Percentiles rank a stretch among this genome's conserved stretches.
Conservation (phyloP, 306 rosid species). For the barrel medic (Medicago truncatula) region MtrunA17r5.0-ANR NC_053047.1:6654001-6654500, state of each 20-base stretch:
- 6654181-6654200: conserved; percentile 56
- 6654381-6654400: conserved; percentile 67
- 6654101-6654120: conserved; percentile 17
- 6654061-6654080: conserved; percentile 69
- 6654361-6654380: conserved; percentile 32
- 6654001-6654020: conserved; percentile 74
- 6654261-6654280: conserved; percentile 64
- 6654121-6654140: neutral
- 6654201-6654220: conserved; percentile 87
- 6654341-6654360: neutral
- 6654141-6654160: conserved; percentile 5
- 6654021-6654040: conserved; percentile 63
- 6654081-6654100: conserved; percentile 76
- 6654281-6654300: neutral
- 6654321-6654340: neutral
- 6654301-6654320: neutral
- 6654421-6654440: conserved; percentile 87
- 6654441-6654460: conserved; percentile 65
- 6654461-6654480: conserved; percentile 81
- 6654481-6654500: conserved; percentile 27
- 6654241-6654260: conserved; percentile 83
- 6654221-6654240: conserved; percentile 91
- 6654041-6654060: conserved; percentile 68
- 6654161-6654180: conserved; percentile 25
- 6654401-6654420: conserved; percentile 84